Base-by-base conservation (phyloP, 768 basidiomycete species). In the Hygrophorus russula region DNA sequence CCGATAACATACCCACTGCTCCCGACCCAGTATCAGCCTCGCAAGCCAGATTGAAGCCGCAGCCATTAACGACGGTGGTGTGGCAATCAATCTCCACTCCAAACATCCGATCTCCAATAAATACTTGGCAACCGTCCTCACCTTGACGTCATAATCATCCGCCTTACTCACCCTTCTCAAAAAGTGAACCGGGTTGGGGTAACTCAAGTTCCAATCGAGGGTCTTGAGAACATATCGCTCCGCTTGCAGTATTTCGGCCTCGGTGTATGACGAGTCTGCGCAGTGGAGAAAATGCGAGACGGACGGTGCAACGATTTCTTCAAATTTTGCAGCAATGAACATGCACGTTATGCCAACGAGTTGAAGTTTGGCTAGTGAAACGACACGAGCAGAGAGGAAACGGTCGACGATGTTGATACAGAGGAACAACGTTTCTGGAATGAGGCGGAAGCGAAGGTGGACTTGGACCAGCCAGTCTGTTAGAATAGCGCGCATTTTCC, bases 401-500 rank as follows among this genome's bases (percentile, higher is more conserved):
- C 84, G 81, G 52, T 86, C 83, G 49, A 98, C 83, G 59, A 97
- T 82, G 71, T 99, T 98, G 53, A 89, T 76, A 53, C 82, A 82
- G 45, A 98, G 76, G 68, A 96, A 98, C 36, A 98, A 78, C 0
- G 96, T 97, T 65, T 99, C 94, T 2, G 92, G 85, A 6, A 93
- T 72, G 9, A 97, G 73, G 50, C 84, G 81, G 72, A 94, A 97
- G 50, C 89, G 85, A 51, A 78, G 75, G 60, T 98, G 96, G 15
- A 98, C 82, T 64, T 93, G 91, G 51, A 98, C 83, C 48, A 98
- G 70, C 93, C 93, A 98, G 67, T 98, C 94, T 46, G 85, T 82
- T 19, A 98, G 74, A 50, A 97, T 86, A 5, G 85, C 83, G 7
- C 94, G 87, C 87, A 94, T 94, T 50, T 86, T 84, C 94, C 94